phyloP scores from a whole-genome alignment of 2,329 filamentous ascomycete genomes.

The Tetracladium maxilliforme region DNA sequence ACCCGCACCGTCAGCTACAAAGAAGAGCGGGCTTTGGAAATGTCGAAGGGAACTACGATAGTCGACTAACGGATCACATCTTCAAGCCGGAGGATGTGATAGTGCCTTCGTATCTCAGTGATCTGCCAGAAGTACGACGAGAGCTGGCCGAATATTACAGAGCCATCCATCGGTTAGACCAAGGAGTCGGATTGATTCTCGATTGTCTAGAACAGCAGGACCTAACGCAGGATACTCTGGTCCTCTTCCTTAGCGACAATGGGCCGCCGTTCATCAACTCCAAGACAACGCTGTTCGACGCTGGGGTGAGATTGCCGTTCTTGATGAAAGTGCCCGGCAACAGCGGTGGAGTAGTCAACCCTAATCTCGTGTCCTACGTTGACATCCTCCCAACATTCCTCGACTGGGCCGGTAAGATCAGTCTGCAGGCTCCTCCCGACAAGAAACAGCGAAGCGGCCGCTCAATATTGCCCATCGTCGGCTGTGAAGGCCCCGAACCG shows the following conservation, averaged over 20 bases:
- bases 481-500: conserved; percentile 4
- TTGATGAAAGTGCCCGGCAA: conserved; percentile 14
- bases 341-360: conserved; percentile 10
- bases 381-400: conserved; percentile 21
- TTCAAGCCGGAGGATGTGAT: conserved; percentile 8
- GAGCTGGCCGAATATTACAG: conserved; percentile 11
- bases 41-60: conserved; percentile 5
- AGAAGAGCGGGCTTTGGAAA: conserved; percentile 15
- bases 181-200: conserved; percentile 17
- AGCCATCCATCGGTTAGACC: conserved; percentile 13
- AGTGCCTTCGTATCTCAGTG: conserved; percentile 8
- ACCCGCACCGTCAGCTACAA: conserved; percentile 27
- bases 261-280: conserved; percentile 24
- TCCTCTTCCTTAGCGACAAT: conserved; percentile 22
- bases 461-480: conserved; percentile 21
- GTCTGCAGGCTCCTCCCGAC: conserved; percentile 11
- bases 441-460: conserved; percentile 12
- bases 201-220: conserved; percentile 12
- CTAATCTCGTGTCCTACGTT: conserved; percentile 19
- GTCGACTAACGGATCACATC: background rate
- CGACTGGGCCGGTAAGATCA: conserved; percentile 13
- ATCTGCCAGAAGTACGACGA: conserved; percentile 9
- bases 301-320: conserved; percentile 19
- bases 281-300: conserved; percentile 23
- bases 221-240: conserved; percentile 14